phyloP scores from a whole-genome alignment of 2,329 filamentous ascomycete species.

The Talaromyces sp. region DNA sequence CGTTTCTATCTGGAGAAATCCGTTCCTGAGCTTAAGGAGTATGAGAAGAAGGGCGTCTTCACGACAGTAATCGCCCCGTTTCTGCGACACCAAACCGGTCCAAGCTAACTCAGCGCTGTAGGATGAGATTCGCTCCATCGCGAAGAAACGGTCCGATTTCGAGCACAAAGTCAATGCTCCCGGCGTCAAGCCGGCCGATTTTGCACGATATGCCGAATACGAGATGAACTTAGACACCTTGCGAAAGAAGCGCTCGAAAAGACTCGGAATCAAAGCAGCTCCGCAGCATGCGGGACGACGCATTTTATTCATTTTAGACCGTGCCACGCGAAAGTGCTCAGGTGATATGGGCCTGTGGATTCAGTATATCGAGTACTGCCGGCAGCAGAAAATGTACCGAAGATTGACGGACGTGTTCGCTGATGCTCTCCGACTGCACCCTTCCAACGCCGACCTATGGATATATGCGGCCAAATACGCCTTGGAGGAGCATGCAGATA shows the following conservation, averaged over 20 bases:
- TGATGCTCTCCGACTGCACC: slow-evolving; percentile 75
- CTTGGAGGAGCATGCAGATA: slow-evolving; percentile 75
- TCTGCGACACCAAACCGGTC: neutral
- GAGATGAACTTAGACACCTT: slow-evolving; percentile 66
- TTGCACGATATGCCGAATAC: slow-evolving; percentile 73
- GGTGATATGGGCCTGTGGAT: slow-evolving; percentile 79
- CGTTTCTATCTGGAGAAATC: slow-evolving; percentile 91
- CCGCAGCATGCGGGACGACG: slow-evolving; percentile 71
- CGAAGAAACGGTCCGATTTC: slow-evolving; percentile 85
- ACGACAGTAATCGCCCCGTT: slow-evolving; percentile 51
- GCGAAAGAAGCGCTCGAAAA: slow-evolving; percentile 74
- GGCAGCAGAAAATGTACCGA: slow-evolving; percentile 59
- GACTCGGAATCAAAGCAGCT: slow-evolving; percentile 69
- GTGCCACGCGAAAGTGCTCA: slow-evolving; percentile 77
- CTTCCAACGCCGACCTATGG: slow-evolving; percentile 78
- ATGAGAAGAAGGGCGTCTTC: slow-evolving; percentile 89
- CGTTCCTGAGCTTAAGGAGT: slow-evolving; percentile 86
- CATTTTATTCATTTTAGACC: slow-evolving; percentile 84
- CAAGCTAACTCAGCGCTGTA: slow-evolving; percentile 30
- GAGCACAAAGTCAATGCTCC: slow-evolving; percentile 86
- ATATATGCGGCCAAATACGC: slow-evolving; percentile 72
- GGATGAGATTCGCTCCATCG: slow-evolving; percentile 86
- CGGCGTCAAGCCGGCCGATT: slow-evolving; percentile 70
- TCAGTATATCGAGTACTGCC: slow-evolving; percentile 79
- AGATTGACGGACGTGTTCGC: slow-evolving; percentile 57